Conservation (phyloP, 352 stramenopile species). For the Globisporangium parvum region DNA sequence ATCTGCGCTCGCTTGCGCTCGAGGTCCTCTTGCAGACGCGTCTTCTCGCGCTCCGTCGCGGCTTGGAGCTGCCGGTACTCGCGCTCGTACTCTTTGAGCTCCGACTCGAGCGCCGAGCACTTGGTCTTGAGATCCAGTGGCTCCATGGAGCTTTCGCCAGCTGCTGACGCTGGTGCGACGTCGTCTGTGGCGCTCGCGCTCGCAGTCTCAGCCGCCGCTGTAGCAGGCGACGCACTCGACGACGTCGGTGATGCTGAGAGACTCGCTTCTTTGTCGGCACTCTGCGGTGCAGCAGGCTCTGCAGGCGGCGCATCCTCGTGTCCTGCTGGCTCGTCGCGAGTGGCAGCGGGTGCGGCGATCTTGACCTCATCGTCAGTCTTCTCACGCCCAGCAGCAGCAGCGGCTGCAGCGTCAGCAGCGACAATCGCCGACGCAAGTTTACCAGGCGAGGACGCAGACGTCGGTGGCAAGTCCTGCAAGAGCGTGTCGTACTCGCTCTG, state of each 20-base stretch:
- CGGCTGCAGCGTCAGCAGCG: slow-evolving; percentile 18
- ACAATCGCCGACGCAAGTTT: slow-evolving; percentile 30
- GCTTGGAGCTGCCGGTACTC: slow-evolving; percentile 57
- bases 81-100: slow-evolving; percentile 65
- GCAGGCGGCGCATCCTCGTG: background rate
- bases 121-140: slow-evolving; percentile 41
- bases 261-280: background rate
- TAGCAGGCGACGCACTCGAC: background rate
- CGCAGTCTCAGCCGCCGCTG: background rate
- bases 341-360: background rate
- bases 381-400: background rate
- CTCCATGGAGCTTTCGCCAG: slow-evolving; percentile 34
- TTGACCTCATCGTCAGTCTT: slow-evolving; percentile 19
- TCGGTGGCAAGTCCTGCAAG: slow-evolving; percentile 43
- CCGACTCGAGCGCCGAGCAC: slow-evolving; percentile 47
- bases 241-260: background rate
- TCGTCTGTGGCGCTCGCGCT: background rate
- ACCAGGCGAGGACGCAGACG: slow-evolving; percentile 23
- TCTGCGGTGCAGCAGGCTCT: background rate
- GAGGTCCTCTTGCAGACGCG: slow-evolving; percentile 55
- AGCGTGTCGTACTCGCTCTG: slow-evolving; percentile 65
- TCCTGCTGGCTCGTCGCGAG: slow-evolving; percentile 13
- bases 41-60: slow-evolving; percentile 50
- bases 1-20: slow-evolving; percentile 61
- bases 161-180: slow-evolving; percentile 12